Conservation (phyloP, 2,329 filamentous ascomycete species). For the Leptosphaerulina australis region DNA sequence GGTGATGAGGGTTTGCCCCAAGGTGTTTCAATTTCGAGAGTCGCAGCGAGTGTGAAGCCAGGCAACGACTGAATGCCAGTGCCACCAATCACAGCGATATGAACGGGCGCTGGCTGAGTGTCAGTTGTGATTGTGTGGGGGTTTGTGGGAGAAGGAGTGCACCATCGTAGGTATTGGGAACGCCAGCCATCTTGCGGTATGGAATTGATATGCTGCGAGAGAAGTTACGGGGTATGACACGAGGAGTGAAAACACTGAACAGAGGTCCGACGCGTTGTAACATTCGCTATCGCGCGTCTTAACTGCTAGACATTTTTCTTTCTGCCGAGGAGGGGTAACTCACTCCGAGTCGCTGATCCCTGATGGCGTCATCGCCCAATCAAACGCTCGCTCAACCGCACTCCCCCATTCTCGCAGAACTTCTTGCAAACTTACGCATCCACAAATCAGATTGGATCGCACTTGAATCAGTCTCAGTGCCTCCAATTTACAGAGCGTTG, state of each 20-base stretch:
- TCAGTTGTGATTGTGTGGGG: constrained; percentile 12
- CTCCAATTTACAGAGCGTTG: too few species aligned
- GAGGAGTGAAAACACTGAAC: neutral
- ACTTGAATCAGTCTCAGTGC: too few species aligned
- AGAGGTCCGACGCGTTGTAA: constrained; percentile 18
- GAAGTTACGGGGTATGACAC: neutral
- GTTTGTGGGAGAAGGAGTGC: constrained; percentile 9
- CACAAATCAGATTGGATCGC: too few species aligned
- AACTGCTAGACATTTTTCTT: constrained; percentile 28
- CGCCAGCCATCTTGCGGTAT: constrained; percentile 44
- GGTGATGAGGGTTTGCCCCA: constrained; percentile 82
- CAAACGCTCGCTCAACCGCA: constrained; percentile 2
- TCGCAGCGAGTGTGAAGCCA: constrained; percentile 83
- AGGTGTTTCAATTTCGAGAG: constrained; percentile 77
- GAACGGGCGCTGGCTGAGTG: constrained; percentile 52
- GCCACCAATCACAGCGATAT: constrained; percentile 65
- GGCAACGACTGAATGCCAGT: constrained; percentile 89
- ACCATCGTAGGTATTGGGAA: constrained; percentile 44
- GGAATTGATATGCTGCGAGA: constrained; percentile 29
- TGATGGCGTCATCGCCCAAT: constrained; percentile 32
- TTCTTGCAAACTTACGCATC: too few species aligned
- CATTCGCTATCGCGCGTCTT: constrained; percentile 26
- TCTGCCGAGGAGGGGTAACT: constrained; percentile 27
- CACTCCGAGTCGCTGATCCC: constrained; percentile 25
- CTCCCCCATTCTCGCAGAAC: too few species aligned